Evolutionary conservation across 2,329 filamentous ascomycete genomes (phyloP).

Genomic region (Bipolaris sorokiniana): DNA sequence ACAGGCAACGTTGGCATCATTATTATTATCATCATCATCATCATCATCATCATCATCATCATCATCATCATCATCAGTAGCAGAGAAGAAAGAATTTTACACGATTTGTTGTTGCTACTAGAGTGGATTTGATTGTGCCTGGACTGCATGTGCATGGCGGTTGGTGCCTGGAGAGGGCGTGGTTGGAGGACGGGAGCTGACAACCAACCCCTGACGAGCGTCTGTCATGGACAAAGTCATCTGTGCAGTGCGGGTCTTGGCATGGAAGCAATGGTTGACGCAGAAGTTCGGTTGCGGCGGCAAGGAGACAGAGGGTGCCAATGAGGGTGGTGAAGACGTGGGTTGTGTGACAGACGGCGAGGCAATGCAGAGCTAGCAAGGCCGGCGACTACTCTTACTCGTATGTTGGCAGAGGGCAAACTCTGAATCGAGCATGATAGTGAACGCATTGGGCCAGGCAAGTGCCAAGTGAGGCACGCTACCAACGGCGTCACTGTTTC

Average conservation of each 20-base stretch:
- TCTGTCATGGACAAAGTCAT: background rate
- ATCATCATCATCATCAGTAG: background rate
- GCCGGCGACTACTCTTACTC: constrained; percentile 1
- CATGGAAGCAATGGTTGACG: background rate
- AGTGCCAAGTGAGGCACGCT: background rate
- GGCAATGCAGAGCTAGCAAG: constrained; percentile 11
- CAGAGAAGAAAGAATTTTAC: background rate
- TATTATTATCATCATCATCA: background rate
- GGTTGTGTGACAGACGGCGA: constrained; percentile 10
- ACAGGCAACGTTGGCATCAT: constrained; percentile 15
- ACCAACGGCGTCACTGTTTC: constrained; percentile 5
- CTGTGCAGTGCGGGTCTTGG: background rate
- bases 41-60: background rate
- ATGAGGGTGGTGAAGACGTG: background rate
- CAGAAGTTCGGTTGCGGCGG: background rate
- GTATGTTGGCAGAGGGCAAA: constrained; percentile 6
- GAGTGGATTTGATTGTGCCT: too few species aligned
- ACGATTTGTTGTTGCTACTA: too few species aligned
- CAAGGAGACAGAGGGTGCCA: background rate
- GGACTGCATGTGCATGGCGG: background rate
- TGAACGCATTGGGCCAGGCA: background rate
- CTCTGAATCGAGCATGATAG: constrained; percentile 2
- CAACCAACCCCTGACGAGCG: background rate
- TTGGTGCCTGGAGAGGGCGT: too few species aligned
- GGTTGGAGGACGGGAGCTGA: background rate